Evolutionary conservation across 805 yeast species (phyloP).

Genomic region (Ogataea nonfermentans): DNA sequence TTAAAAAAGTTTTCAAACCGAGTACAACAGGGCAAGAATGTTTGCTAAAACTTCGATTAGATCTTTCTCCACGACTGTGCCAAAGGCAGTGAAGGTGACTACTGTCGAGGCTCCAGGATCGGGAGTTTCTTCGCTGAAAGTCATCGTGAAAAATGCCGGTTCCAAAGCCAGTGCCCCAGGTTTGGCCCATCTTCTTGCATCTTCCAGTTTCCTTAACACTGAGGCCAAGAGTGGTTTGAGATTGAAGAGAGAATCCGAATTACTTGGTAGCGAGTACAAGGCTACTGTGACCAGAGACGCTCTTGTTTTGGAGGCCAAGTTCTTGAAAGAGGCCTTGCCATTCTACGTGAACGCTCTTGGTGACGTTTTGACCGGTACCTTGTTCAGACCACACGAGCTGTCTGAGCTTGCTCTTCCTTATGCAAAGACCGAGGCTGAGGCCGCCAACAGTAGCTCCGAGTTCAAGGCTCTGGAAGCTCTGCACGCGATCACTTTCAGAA

Average conservation of each 20-base stretch:
- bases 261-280: conserved; percentile 79
- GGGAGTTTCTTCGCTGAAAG: conserved; percentile 70
- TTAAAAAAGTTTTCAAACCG: conserved; percentile 11
- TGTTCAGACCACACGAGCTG: conserved; percentile 81
- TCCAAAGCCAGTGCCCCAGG: conserved; percentile 76
- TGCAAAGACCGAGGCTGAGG: conserved; percentile 60
- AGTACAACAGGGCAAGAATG: conserved; percentile 24
- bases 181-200: conserved; percentile 78
- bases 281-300: conserved; percentile 79
- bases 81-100: conserved; percentile 44
- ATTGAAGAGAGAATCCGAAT: conserved; percentile 90
- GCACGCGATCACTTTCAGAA: conserved; percentile 79
- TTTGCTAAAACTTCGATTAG: conserved; percentile 33
- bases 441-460: conserved; percentile 49
- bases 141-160: conserved; percentile 80
- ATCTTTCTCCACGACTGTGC: conserved; percentile 38
- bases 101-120: conserved; percentile 48
- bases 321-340: conserved; percentile 86
- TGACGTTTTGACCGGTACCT: conserved; percentile 64
- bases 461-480: conserved; percentile 72
- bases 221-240: conserved; percentile 83
- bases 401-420: conserved; percentile 80
- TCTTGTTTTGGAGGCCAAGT: conserved; percentile 74
- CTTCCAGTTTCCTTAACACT: conserved; percentile 83
- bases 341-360: conserved; percentile 86